Conservation (phyloP, 176 grass and related monocot genomes). For the Hsuehochloa calcarea region DNA sequence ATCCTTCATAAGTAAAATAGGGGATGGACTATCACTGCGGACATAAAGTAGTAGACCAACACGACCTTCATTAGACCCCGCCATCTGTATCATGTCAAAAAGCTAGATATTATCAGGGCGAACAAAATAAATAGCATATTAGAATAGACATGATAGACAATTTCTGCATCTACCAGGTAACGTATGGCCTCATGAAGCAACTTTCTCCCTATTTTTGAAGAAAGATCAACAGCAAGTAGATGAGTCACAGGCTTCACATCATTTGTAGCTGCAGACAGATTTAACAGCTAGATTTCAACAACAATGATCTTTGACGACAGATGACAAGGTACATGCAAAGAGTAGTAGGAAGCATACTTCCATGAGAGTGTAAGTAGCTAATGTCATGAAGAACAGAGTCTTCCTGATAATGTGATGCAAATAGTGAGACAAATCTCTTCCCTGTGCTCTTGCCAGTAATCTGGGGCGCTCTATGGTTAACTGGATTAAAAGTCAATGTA, state of each 20-base stretch:
- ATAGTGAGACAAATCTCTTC: slow-evolving; percentile 71
- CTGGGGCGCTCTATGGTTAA: slow-evolving; percentile 44
- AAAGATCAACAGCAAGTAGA: slow-evolving; percentile 83
- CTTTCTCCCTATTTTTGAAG: slow-evolving; percentile 67
- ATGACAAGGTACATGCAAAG: slow-evolving; percentile 16
- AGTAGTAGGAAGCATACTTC: slow-evolving; percentile 63
- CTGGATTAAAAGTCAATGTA: slow-evolving; percentile 22
- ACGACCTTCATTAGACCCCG: slow-evolving; percentile 64
- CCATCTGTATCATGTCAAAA: slow-evolving; percentile 57
- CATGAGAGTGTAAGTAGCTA: slow-evolving; percentile 76
- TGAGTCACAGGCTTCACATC: slow-evolving; percentile 84
- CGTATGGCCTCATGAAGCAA: slow-evolving; percentile 74
- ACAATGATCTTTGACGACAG: slow-evolving; percentile 8
- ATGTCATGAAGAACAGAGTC: slow-evolving; percentile 66
- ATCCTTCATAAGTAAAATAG: slow-evolving; percentile 69
- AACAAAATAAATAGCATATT: slow-evolving; percentile 26
- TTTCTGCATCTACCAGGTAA: slow-evolving; percentile 68
- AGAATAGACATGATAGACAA: slow-evolving; percentile 17
- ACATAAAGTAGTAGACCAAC: slow-evolving; percentile 82
- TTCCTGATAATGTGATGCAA: slow-evolving; percentile 66
- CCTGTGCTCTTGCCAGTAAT: slow-evolving; percentile 69
- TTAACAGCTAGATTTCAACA: slow-evolving; percentile 37
- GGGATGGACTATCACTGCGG: slow-evolving; percentile 27
- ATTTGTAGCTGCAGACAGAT: slow-evolving; percentile 67
- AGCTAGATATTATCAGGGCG: slow-evolving; percentile 21